Base-by-base conservation (phyloP, 2,329 filamentous ascomycete species). In the Chrysoporthe cubensis region DNA sequence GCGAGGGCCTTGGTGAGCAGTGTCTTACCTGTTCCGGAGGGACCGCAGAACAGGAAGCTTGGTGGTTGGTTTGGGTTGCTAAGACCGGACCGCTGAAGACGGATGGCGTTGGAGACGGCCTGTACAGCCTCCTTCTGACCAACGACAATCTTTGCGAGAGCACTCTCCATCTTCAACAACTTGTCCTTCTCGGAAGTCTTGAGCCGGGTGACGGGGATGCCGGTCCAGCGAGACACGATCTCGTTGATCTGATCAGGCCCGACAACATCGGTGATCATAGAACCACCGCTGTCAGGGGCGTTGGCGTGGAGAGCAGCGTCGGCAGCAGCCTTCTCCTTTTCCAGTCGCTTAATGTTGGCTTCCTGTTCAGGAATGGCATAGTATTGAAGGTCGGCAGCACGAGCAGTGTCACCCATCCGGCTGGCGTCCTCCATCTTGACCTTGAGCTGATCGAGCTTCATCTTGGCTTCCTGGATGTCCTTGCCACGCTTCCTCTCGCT, bases 201-300 rank as follows among this genome's bases (percentile, higher is more conserved):
- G 52, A 99, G 89, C 70, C 95, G 87, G 4, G 94, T 98, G 68
- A 99, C 93, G 1, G 96, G 96, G 73, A 99, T 99, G 71, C 96
- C 96, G n/a, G 96, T 99, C 93, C 94, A 97, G 70, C 94, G 90
- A 65, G 92, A 91, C 64, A 99, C 96, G 70, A 99, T 99, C 77
- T 98, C 95, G 78, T 99, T 98, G 85, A 99, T 99, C 79, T 99
- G 94, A 72, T 99, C 96, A 13, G 94, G 94, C 6, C 96, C 96
- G 72, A 99, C 96, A 59, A 96, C 88, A 77, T 99, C 96, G 3
- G 94, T 96, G 65, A 98, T 87, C 78, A 98, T 90, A 34, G 92
- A 88, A 64, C 89, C 88, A 66, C 87, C 87, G 4, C 84, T 80
- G 46, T 91, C 92, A 40, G 82, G 80, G 42, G 81, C 82, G 11